phyloP scores from a whole-genome alignment of 176 grass and related monocot genomes.

The Bonia amplexicaulis region DNA sequence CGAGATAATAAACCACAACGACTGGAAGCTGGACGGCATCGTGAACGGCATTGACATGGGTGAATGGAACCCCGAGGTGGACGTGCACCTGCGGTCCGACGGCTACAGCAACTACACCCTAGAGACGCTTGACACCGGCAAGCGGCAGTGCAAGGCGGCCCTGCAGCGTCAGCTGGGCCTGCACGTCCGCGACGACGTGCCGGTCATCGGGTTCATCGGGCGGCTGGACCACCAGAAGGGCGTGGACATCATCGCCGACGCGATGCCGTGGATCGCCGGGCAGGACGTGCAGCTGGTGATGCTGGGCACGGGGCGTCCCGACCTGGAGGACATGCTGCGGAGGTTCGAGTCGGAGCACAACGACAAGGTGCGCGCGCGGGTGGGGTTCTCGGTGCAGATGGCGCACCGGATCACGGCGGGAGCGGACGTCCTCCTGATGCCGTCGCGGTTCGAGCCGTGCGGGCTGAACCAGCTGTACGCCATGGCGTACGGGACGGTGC shows the following conservation, averaged over 20 bases:
- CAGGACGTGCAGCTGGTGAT: slow-evolving; percentile 87
- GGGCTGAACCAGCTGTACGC: slow-evolving; percentile 96
- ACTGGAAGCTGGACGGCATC: slow-evolving; percentile 85
- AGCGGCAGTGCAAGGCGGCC: slow-evolving; percentile 75
- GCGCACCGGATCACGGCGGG: slow-evolving; percentile 83
- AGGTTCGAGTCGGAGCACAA: slow-evolving; percentile 46
- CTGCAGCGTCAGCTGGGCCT: slow-evolving; percentile 72
- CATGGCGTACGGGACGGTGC: slow-evolving; percentile 79
- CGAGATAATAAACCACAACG: slow-evolving; percentile 66
- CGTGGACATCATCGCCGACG: slow-evolving; percentile 78
- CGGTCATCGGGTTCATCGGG: slow-evolving; percentile 80
- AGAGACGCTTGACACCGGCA: slow-evolving; percentile 55
- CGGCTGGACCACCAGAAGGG: slow-evolving; percentile 84
- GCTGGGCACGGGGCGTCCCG: slow-evolving; percentile 66
- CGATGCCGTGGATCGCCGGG: slow-evolving; percentile 74
- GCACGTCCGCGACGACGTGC: slow-evolving; percentile 53
- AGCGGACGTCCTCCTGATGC: slow-evolving; percentile 72
- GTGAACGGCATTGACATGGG: slow-evolving; percentile 79
- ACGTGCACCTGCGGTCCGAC: slow-evolving; percentile 67
- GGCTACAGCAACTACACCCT: slow-evolving; percentile 79
- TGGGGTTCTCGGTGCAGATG: slow-evolving; percentile 79
- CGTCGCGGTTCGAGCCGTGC: slow-evolving; percentile 91
- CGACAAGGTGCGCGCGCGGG: slow-evolving; percentile 68
- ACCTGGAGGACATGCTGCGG: slow-evolving; percentile 77
- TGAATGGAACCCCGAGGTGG: slow-evolving; percentile 68